phyloP scores from a whole-genome alignment of 805 yeast genomes.

The Pichia rugopelliculosa region DNA sequence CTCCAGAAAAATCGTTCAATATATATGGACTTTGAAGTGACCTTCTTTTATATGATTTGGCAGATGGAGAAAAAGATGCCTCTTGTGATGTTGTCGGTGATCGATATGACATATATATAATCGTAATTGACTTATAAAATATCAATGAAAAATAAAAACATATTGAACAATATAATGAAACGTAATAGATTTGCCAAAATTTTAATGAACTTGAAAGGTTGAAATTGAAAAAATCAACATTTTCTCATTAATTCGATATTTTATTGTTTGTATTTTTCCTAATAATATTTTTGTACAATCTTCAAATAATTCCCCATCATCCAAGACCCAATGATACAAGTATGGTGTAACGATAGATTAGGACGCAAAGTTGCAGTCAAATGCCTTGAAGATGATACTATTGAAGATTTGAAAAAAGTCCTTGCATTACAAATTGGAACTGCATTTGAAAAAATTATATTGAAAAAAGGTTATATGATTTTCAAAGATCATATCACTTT shows the following conservation, averaged over 20 bases:
- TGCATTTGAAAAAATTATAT: constrained; percentile 51
- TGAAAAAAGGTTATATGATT: constrained; percentile 80
- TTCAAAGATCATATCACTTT: constrained; percentile 84
- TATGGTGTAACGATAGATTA: constrained; percentile 65
- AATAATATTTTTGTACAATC: background rate
- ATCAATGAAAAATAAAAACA: background rate
- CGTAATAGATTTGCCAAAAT: background rate
- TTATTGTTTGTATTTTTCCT: background rate
- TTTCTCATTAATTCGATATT: background rate
- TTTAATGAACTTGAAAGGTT: background rate
- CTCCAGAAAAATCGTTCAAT: constrained; percentile 1
- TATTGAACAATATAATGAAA: background rate
- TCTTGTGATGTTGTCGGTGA: background rate
- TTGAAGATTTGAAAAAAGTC: constrained; percentile 86
- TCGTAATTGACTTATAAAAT: background rate
- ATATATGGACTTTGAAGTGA: constrained; percentile 12
- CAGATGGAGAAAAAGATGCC: background rate
- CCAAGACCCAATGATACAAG: constrained; percentile 52
- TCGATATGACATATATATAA: background rate
- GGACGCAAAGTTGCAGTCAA: constrained; percentile 87
- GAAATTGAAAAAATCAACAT: background rate
- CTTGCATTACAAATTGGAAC: constrained; percentile 80
- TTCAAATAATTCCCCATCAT: background rate
- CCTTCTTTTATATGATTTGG: constrained; percentile 8
- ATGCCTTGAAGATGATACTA: constrained; percentile 74